Conservation (phyloP, 331 rosid species). For the Ulmus americana region DNA sequence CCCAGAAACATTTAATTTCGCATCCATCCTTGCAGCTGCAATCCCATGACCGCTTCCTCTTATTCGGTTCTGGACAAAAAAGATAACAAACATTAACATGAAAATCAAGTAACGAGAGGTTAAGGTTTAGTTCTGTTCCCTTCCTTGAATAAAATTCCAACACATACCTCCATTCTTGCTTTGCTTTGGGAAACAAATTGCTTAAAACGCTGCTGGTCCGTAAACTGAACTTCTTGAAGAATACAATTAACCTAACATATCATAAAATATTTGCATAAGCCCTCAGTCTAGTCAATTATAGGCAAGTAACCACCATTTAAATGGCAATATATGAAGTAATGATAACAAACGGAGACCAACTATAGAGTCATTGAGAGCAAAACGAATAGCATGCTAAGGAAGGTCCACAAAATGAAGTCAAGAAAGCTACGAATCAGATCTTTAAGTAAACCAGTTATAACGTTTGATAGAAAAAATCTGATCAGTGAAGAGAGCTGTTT, state of each 20-base stretch:
- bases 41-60: conserved; percentile 97
- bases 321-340: neutral
- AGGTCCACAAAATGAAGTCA: neutral
- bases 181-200: conserved; percentile 90
- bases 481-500: neutral
- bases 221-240: conserved; percentile 92
- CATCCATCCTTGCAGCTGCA: conserved; percentile 97
- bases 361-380: neutral
- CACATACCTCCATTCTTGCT: conserved; percentile 87
- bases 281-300: conserved; percentile 20
- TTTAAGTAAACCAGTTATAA: neutral
- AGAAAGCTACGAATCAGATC: neutral
- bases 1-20: conserved; percentile 78
- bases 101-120: conserved; percentile 14
- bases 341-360: neutral
- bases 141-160: neutral
- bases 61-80: conserved; percentile 60
- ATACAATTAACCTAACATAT: conserved; percentile 60
- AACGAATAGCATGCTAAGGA: neutral
- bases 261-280: conserved; percentile 15
- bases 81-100: neutral
- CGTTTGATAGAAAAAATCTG: neutral
- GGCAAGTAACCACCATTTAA: neutral
- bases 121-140: conserved; percentile 10
- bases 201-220: conserved; percentile 93